Percentiles rank a stretch among this genome's conserved stretches.
Conservation (phyloP, 2,329 filamentous ascomycete genomes). For the Colletotrichum abscissum region DNA sequence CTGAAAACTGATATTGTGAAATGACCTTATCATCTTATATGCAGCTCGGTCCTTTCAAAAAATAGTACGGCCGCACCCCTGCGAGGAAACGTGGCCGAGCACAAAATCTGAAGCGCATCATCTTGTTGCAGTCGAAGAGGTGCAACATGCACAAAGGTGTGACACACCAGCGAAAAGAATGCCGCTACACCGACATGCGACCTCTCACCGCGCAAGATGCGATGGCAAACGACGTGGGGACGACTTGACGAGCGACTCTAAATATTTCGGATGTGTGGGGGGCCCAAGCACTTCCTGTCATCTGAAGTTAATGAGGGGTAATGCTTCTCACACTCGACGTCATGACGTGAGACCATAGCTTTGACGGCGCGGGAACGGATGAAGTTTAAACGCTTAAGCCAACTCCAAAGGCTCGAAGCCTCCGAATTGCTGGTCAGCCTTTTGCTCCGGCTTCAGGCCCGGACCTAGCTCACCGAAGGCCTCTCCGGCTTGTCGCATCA, state of each 20-base stretch:
- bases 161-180: background rate
- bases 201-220: background rate
- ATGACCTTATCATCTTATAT: slow-evolving; percentile 1
- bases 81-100: background rate
- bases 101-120: background rate
- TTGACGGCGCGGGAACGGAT: background rate
- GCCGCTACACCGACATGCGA: slow-evolving; percentile 8
- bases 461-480: background rate
- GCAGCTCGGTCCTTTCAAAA: slow-evolving; percentile 18
- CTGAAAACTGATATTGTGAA: slow-evolving; percentile 20
- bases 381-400: slow-evolving; percentile 2
- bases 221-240: background rate
- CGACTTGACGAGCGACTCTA: background rate
- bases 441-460: background rate
- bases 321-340: background rate
- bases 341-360: background rate
- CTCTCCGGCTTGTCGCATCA: background rate
- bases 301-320: background rate
- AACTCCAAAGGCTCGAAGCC: background rate
- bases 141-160: slow-evolving; percentile 7
- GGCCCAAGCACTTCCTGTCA: background rate
- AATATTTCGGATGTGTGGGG: background rate
- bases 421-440: background rate
- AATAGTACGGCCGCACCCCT: background rate
- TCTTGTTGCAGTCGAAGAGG: slow-evolving; percentile 20